A percentile compares a stretch with the other conserved stretches of the same genome.
phyloP scores from a whole-genome alignment of 31 red algal genomes.

The Pterothamnion heteromorphum region DNA sequence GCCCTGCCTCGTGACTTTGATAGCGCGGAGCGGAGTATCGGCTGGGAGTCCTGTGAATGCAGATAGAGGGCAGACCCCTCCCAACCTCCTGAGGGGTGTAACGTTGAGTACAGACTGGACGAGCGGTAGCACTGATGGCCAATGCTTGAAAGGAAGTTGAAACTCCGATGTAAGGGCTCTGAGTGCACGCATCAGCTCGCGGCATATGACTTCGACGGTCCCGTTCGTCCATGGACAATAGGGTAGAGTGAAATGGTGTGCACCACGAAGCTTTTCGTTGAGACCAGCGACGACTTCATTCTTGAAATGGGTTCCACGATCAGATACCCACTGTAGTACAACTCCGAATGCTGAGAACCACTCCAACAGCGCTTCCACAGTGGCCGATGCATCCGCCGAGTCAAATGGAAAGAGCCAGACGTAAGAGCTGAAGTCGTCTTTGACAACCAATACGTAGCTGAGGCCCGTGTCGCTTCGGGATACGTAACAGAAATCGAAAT shows the following conservation, averaged over 20 bases:
- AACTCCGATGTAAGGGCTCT: conserved; percentile 30
- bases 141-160: background rate
- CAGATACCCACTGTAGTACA: too few relatives aligned
- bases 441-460: too few relatives aligned
- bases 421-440: too few relatives aligned
- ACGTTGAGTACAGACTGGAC: conserved; percentile 37
- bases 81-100: conserved; percentile 1
- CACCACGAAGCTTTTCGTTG: background rate
- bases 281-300: too few relatives aligned
- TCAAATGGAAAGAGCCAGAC: too few relatives aligned
- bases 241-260: background rate
- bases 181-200: background rate
- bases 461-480: too few relatives aligned
- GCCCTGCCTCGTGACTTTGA: background rate
- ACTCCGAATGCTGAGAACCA: too few relatives aligned
- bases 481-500: too few relatives aligned
- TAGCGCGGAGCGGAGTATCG: background rate
- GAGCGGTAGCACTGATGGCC: conserved; percentile 36
- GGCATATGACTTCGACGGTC: background rate
- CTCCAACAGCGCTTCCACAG: too few relatives aligned
- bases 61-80: conserved; percentile 9
- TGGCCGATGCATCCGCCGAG: too few relatives aligned
- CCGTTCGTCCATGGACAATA: conserved; percentile 7
- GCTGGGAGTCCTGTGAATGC: background rate
- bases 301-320: background rate